A percentile compares a stretch with the other conserved stretches of the same genome.
Conservation (phyloP, 495 filamentous ascomycete genomes). For the Hypoxylon perforatum region DNA sequence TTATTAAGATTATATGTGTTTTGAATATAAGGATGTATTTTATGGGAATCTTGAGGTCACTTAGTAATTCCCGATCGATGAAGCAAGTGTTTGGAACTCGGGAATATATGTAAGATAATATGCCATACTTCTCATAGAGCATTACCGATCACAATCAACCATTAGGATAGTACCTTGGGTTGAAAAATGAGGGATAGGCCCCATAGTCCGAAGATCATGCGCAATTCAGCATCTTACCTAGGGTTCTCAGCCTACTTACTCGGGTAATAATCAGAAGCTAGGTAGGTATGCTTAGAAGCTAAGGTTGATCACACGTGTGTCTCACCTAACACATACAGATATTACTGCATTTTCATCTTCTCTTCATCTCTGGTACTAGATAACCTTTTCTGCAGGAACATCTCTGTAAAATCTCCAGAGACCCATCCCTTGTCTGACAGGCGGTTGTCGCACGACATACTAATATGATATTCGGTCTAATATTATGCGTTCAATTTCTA, state of each 20-base stretch:
- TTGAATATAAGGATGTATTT: too few relatives aligned
- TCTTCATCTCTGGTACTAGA: too few relatives aligned
- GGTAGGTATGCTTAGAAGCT: too few relatives aligned
- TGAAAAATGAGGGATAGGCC: background rate
- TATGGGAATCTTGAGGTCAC: too few relatives aligned
- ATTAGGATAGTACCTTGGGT: background rate
- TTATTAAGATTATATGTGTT: too few relatives aligned
- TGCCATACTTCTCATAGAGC: background rate
- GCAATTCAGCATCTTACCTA: background rate
- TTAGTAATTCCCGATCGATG: background rate
- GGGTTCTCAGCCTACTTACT: background rate
- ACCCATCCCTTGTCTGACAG: background rate
- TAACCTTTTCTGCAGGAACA: too few relatives aligned
- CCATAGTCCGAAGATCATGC: background rate
- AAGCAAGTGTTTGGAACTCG: background rate
- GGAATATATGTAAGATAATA: background rate
- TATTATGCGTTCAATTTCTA: conserved; percentile 2
- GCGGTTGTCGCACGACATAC: conserved; percentile 22
- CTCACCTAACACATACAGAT: too few relatives aligned
- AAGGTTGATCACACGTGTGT: too few relatives aligned
- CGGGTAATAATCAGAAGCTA: too few relatives aligned
- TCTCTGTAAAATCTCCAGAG: too few relatives aligned
- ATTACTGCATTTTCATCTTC: too few relatives aligned
- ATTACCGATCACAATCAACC: background rate
- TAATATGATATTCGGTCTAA: conserved; percentile 4